Evolutionary conservation across 139 green algal species (phyloP).

Genomic region (Coelastrella sp.): DNA sequence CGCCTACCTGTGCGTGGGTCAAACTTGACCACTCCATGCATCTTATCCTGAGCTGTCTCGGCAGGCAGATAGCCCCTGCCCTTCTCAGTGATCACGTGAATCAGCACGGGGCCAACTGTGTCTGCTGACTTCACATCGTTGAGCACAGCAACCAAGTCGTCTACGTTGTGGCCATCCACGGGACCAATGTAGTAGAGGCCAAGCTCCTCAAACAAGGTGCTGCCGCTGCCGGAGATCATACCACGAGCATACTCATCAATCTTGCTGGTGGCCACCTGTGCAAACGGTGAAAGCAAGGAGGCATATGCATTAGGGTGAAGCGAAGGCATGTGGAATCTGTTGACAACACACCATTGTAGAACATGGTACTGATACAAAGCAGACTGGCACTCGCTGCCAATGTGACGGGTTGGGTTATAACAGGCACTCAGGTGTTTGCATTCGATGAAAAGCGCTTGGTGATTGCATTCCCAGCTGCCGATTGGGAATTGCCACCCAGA

Average conservation of each 20-base stretch:
- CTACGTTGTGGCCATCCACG: constrained; percentile 97
- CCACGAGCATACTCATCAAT: constrained; percentile 99
- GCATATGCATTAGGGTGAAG: too few relatives aligned
- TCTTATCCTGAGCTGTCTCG: constrained; percentile 94
- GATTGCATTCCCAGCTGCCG: too few relatives aligned
- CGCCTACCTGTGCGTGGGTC: constrained; percentile 87
- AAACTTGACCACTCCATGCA: constrained; percentile 98
- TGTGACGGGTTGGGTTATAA: too few relatives aligned
- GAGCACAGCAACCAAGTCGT: constrained; percentile 80
- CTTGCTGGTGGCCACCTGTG: constrained; percentile 93
- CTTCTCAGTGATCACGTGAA: constrained; percentile 99
- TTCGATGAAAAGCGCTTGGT: too few relatives aligned
- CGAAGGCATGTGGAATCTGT: too few relatives aligned
- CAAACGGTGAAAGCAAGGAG: too few relatives aligned
- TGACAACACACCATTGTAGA: too few relatives aligned
- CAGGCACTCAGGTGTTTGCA: too few relatives aligned
- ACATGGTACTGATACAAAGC: too few relatives aligned
- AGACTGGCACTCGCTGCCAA: too few relatives aligned
- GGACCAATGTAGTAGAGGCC: constrained; percentile 99
- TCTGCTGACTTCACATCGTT: constrained; percentile 88
- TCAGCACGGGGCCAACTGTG: constrained; percentile 94
- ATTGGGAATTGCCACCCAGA: too few relatives aligned
- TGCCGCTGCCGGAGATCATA: constrained; percentile 96
- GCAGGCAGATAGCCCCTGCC: constrained; percentile 95
- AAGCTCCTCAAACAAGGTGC: constrained; percentile 99